Evolutionary conservation across 495 filamentous ascomycete species (phyloP), one percentile per base, ranked within the genome.

Genomic region (Aspergillus ostianus): DNA sequence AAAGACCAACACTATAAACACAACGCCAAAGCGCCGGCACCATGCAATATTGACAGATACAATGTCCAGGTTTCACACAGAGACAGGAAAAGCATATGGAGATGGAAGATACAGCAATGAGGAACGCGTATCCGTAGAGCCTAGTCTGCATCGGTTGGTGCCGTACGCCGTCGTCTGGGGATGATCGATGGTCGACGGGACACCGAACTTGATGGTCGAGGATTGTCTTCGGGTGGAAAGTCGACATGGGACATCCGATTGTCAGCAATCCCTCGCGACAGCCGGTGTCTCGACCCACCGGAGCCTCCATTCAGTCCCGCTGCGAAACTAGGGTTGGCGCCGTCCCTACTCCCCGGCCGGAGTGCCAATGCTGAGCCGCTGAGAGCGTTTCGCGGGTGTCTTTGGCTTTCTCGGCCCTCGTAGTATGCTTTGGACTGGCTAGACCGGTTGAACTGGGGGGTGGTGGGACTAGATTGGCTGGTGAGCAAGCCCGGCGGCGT

Each of bases 331-430:
- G 73, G 61, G 15, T 66, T 64, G 55, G 56, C 74, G 29, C 80
- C 77, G 57, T 82, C 80, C 52, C 80, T 70, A 62, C 80, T 82
- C n/a, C 70, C 71, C 53, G 80, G 79, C 56, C 81, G 72, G 29
- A 80, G 67, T 13, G 66, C 70, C 12, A 77, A 65, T 13, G 71
- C 72, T 18, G 76, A 75, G 12, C 71, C 68, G 60, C 72, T 75
- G 19, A 80, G 68, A 26, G 70, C 68, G 21, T 71, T 75, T n/a
- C 79, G 72, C 19, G 75, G 67, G 47, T 76, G 75, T 21, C 75
- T 72, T 27, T 78, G 76, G 23, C 70, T 70, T 47, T 81, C 80
- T 20, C 77, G 71, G 7, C 76, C 77, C 45, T 78, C 74, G 46
- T 75, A 70, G 26, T 74, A 77, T 50, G 64, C 73, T 51, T 71